Conservation (phyloP, 169 alveolate genomes). For the Plasmodium gonderi region DNA sequence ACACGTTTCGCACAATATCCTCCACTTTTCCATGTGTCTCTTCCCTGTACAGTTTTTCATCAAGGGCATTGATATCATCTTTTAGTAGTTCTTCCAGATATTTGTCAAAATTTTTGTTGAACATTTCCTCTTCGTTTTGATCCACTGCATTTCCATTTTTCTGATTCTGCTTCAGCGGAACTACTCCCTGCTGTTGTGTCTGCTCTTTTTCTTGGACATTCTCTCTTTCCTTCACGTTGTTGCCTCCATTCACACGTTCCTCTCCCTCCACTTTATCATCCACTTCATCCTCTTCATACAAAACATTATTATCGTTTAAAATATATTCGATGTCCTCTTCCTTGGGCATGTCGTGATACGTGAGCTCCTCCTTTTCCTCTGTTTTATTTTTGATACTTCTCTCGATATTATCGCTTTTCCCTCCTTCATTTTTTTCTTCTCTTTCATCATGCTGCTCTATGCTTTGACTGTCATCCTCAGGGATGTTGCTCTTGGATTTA, state of each 20-base stretch:
- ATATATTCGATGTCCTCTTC: constrained; percentile 48
- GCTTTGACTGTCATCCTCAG: neutral
- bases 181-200: neutral
- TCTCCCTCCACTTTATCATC: neutral
- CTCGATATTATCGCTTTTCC: neutral
- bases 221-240: too few relatives aligned
- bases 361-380: neutral
- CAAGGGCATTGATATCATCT: constrained; percentile 60
- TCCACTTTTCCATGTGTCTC: neutral
- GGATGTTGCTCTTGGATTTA: neutral
- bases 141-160: neutral
- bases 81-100: constrained; percentile 54
- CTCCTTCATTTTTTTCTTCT: neutral
- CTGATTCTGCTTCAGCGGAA: neutral
- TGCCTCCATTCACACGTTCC: too few relatives aligned
- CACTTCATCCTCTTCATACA: constrained; percentile 16
- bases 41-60: constrained; percentile 18
- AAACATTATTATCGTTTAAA: constrained; percentile 11
- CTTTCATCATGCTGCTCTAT: neutral
- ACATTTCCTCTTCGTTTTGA: neutral
- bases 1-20: constrained; percentile 36
- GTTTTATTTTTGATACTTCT: neutral
- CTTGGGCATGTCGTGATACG: neutral
- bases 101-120: constrained; percentile 46
- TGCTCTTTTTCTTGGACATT: neutral